Evolutionary conservation across 768 basidiomycete species (phyloP).

Genomic region (Psilocybe azurescens): DNA sequence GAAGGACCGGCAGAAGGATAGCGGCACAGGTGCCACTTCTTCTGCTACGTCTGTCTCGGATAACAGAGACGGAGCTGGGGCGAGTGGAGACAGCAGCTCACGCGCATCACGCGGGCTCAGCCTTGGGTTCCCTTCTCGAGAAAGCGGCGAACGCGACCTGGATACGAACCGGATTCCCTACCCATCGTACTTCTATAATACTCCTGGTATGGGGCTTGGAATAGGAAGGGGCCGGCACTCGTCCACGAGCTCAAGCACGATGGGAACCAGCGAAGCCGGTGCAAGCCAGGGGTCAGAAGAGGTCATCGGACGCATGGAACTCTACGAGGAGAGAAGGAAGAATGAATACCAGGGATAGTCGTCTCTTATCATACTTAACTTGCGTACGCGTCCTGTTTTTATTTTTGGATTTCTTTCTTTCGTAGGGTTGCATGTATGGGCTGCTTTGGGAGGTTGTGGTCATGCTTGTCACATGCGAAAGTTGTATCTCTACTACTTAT

Average conservation of each 20-base stretch:
- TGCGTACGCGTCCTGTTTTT: neutral
- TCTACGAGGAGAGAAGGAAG: conserved; percentile 30
- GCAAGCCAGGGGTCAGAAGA: conserved; percentile 51
- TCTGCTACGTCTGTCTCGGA: neutral
- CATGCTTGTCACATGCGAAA: neutral
- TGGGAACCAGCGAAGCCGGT: conserved; percentile 28
- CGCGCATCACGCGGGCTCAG: conserved; percentile 4
- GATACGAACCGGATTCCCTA: conserved; percentile 2
- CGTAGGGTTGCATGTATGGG: neutral
- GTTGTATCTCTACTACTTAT: neutral
- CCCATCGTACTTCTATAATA: conserved; percentile 5
- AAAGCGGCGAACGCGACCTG: neutral
- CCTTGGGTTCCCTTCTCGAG: neutral
- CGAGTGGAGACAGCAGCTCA: neutral
- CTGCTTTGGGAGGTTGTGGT: neutral
- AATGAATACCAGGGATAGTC: conserved; percentile 11
- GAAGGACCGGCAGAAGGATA: conserved; percentile 25
- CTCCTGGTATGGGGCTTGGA: conserved; percentile 23
- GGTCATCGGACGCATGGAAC: conserved; percentile 61
- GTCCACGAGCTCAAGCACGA: conserved; percentile 29
- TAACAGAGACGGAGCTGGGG: neutral
- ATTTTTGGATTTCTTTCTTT: neutral
- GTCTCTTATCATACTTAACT: neutral
- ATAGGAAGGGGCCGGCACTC: conserved; percentile 24
- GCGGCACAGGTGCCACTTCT: neutral